Percentiles rank a stretch among this genome's conserved stretches.
phyloP scores from a whole-genome alignment of 805 yeast species.

The Alloascoidea hylecoeti region DNA sequence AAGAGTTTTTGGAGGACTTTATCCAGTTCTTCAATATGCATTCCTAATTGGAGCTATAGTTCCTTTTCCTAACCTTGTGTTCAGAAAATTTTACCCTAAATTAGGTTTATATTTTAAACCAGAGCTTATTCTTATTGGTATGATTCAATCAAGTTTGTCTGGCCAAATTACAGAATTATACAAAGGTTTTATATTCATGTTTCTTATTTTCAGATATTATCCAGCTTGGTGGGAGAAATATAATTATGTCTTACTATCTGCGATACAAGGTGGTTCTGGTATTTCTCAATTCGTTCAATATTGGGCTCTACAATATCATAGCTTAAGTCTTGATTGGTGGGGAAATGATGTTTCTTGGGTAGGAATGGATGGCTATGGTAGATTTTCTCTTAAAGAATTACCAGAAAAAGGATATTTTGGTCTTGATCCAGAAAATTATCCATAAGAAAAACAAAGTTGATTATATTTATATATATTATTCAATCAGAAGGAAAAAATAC shows the following conservation, averaged over 20 bases:
- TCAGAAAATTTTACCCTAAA: neutral
- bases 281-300: slow-evolving; percentile 43
- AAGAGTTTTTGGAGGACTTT: slow-evolving; percentile 25
- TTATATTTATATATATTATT: too few relatives aligned
- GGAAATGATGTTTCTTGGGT: slow-evolving; percentile 29
- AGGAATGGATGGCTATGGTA: neutral
- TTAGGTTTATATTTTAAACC: slow-evolving; percentile 23
- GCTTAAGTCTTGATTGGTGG: slow-evolving; percentile 43
- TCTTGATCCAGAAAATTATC: neutral
- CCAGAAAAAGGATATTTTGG: slow-evolving; percentile 1
- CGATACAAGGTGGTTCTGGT: slow-evolving; percentile 49
- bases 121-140: slow-evolving; percentile 29
- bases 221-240: slow-evolving; percentile 37
- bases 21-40: slow-evolving; percentile 50
- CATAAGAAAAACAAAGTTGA: too few relatives aligned
- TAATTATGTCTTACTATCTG: slow-evolving; percentile 38
- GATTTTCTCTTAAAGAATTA: neutral
- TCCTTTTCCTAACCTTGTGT: slow-evolving; percentile 3
- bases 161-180: neutral
- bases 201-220: neutral
- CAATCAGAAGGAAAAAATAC: too few relatives aligned
- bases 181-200: neutral
- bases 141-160: slow-evolving; percentile 17
- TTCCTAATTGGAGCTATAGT: slow-evolving; percentile 37
- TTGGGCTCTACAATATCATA: slow-evolving; percentile 32